Percentiles rank a stretch among this genome's conserved stretches.
Evolutionary conservation across 345 rosid species (phyloP).

Genomic region (Syzygium aqueum): DNA sequence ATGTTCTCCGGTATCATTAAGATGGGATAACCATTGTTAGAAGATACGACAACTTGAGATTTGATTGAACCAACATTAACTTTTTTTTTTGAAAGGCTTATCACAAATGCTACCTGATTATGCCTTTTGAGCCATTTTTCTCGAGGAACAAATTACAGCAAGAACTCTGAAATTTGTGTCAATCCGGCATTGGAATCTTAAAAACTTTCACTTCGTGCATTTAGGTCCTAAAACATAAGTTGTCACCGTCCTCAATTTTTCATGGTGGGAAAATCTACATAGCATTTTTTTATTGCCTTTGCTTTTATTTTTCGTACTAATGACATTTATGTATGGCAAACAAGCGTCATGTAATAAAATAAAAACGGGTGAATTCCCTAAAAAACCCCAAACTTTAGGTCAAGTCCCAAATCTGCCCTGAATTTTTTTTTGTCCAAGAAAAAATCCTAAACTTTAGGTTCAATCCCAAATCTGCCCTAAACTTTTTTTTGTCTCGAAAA

Average conservation of each 20-base stretch:
- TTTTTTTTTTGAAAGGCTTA: neutral
- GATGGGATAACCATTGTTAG: neutral
- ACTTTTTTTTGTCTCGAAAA: too few relatives aligned
- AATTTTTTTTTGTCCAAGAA: too few relatives aligned
- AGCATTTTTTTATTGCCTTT: neutral
- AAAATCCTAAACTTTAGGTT: too few relatives aligned
- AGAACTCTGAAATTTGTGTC: neutral
- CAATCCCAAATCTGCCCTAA: too few relatives aligned
- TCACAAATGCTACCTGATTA: fast-evolving
- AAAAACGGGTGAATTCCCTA: too few relatives aligned
- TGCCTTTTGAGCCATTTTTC: neutral
- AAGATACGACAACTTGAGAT: neutral
- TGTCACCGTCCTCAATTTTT: neutral
- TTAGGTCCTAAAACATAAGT: neutral
- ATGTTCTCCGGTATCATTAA: fast-evolving
- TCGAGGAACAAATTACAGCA: neutral
- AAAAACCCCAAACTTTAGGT: too few relatives aligned
- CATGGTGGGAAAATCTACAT: neutral
- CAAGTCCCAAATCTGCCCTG: too few relatives aligned
- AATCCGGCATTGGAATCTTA: neutral
- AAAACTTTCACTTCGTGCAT: neutral
- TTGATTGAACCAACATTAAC: neutral
- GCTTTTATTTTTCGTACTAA: neutral
- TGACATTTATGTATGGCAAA: neutral
- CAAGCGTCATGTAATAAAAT: neutral